Base-by-base conservation (phyloP, 345 rosid species). In the Alliaria petiolata region DNA sequence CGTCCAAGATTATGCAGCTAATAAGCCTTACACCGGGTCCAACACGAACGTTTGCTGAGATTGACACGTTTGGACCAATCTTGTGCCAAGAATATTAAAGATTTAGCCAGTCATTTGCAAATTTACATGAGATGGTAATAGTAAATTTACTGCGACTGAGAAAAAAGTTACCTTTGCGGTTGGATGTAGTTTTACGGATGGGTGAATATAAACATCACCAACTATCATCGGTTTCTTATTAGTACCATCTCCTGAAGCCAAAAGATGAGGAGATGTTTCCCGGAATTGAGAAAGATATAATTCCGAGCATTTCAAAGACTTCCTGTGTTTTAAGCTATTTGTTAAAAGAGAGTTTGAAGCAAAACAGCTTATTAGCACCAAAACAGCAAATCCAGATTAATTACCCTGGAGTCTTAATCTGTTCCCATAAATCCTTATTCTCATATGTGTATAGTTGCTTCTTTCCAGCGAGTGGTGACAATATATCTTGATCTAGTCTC, bases 31-130 rank as follows among this genome's bases (percentile, higher is more conserved):
- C 97, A 53, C 98, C 97, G 61, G 95, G 84, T 80, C 98, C 97
- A 57, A 92, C 64, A 22, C 97, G 91, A 66, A 89, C 98, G 52
- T 91, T 89, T 28, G 97, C 91, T 15, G 93, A 87, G 63, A 90
- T 76, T 9, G 95, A 90, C 54, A 90, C 98, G 79, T 90, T 88
- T 45, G 98, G 98, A 81, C 98, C 98, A 31, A 92, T 83, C 98
- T 92, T 39, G 54, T 49, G 31, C 45, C 53, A 66, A 65, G 6
- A 1, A 47, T 42, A 28, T 16, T 53, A 16, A 34, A 46, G 20
- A 39, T 39, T 50, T 49, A 2, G 20, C 52, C n/a, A n/a, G n/a
- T n/a, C 63, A 72, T 43, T 43, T 42, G 26, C 52, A 40, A 14
- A 40, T 12, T 19, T 28, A 50, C 15, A 39, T 39, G 22, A 13